A percentile compares a stretch with the other conserved stretches of the same genome.
These are phyloP conservation scores for Primulina huaijiensis DNA, from an alignment of 257 asterid genomes.

Conservation along the genomic window DNA sequence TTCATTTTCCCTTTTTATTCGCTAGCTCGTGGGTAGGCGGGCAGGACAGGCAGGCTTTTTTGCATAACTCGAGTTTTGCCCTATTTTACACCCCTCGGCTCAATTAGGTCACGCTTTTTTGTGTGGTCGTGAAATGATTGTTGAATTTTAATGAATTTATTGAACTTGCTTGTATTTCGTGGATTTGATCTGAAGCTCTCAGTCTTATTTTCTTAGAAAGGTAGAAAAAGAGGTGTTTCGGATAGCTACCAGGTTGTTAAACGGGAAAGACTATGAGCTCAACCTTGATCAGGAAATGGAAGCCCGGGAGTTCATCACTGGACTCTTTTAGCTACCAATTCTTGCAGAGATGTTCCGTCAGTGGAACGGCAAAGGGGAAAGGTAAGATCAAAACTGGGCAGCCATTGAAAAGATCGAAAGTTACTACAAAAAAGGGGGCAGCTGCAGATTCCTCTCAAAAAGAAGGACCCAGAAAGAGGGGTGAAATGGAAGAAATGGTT, in stretches of 20 bases:
- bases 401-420: conserved; percentile 58
- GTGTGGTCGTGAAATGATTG: not conserved
- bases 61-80: too few species aligned
- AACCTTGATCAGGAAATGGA: conserved; percentile 41
- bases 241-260: not conserved
- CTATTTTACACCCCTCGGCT: too few species aligned
- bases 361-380: conserved; percentile 92
- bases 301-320: conserved; percentile 39
- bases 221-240: not conserved
- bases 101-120: too few species aligned
- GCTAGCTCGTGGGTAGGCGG: too few species aligned
- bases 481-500: conserved; percentile 55
- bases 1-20: too few species aligned
- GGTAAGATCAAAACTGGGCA: conserved; percentile 61
- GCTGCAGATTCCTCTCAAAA: conserved; percentile 26
- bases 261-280: conserved; percentile 36
- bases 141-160: not conserved
- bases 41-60: too few species aligned
- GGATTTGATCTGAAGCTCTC: not conserved
- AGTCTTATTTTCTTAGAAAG: not conserved
- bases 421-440: conserved; percentile 58
- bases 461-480: conserved; percentile 58
- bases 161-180: too few species aligned
- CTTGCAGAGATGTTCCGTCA: conserved; percentile 72
- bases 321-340: conserved; percentile 50